Evolutionary conservation across 1,139 yeast genomes (phyloP).

Genomic region (Geotrichum candidum): DNA sequence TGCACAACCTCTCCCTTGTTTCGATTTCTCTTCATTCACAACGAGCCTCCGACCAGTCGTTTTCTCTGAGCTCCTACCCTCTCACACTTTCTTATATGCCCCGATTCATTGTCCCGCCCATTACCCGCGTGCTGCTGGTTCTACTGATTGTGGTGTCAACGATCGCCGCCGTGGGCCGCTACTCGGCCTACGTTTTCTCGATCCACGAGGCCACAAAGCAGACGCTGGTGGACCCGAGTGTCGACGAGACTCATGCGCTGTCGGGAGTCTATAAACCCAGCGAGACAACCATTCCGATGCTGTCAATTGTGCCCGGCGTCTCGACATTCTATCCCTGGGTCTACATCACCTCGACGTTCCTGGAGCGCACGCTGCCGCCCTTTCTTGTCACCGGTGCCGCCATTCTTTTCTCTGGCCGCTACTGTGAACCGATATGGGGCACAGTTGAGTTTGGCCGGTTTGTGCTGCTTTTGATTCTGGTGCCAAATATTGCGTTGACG

Average conservation of each 20-base stretch:
- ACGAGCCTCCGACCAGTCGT: not conserved
- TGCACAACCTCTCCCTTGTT: not conserved
- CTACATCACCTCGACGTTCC: conserved; percentile 59
- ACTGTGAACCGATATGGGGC: conserved; percentile 53
- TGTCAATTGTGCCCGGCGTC: conserved; percentile 65
- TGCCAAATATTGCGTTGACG: conserved; percentile 45
- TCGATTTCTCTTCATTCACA: not conserved
- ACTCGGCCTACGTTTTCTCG: not conserved
- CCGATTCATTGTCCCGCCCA: conserved; percentile 36
- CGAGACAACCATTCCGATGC: conserved; percentile 49
- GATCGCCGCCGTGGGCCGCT: conserved; percentile 34
- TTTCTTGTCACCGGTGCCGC: conserved; percentile 47
- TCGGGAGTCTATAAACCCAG: conserved; percentile 6
- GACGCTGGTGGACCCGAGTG: not conserved
- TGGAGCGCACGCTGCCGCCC: conserved; percentile 54
- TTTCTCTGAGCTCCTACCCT: not conserved
- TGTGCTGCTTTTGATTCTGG: conserved; percentile 49
- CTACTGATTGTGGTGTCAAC: conserved; percentile 33
- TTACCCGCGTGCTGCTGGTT: conserved; percentile 35
- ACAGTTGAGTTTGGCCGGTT: conserved; percentile 54
- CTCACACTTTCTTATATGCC: conserved; percentile 7
- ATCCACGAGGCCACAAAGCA: not conserved
- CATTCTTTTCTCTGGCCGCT: conserved; percentile 49
- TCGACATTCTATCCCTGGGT: conserved; percentile 71
- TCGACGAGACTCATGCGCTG: not conserved